Evolutionary conservation across 768 basidiomycete species (phyloP).

Genomic region (Fistulinella prunicolor): DNA sequence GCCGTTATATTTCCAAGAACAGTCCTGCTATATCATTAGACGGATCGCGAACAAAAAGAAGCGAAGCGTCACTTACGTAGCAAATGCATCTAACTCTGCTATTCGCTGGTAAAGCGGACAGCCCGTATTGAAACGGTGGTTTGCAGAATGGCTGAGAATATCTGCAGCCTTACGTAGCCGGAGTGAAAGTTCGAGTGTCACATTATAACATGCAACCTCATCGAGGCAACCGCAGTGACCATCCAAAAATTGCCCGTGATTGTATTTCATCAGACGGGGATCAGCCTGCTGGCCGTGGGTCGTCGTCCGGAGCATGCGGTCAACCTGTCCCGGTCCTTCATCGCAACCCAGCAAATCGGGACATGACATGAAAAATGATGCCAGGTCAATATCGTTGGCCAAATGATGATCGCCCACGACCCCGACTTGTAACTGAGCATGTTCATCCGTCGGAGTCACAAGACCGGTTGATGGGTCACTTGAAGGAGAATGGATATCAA

Average conservation of each 20-base stretch:
- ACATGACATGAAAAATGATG: conserved; percentile 41
- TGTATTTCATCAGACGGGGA: conserved; percentile 13
- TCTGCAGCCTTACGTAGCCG: conserved; percentile 60
- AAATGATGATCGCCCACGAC: conserved; percentile 23
- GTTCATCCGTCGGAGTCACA: conserved; percentile 47
- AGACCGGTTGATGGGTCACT: conserved; percentile 34
- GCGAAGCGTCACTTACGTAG: conserved; percentile 41
- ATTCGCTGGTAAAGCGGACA: conserved; percentile 46
- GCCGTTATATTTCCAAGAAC: conserved; percentile 37
- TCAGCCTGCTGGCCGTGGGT: conserved; percentile 4
- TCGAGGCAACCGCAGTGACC: conserved; percentile 58
- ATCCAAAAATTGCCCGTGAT: conserved; percentile 15
- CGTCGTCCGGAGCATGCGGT: conserved; percentile 1
- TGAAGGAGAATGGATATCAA: conserved; percentile 22
- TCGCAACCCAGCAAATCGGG: conserved; percentile 19
- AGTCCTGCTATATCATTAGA: conserved; percentile 33
- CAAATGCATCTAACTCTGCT: conserved; percentile 47
- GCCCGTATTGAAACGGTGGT: conserved; percentile 31
- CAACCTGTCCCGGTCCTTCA: conserved; percentile 11
- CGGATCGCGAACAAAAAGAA: neutral
- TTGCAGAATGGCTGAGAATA: conserved; percentile 46
- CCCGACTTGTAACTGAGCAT: conserved; percentile 32
- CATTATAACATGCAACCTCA: conserved; percentile 52
- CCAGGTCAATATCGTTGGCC: conserved; percentile 40
- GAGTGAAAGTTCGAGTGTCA: conserved; percentile 63